Base-by-base conservation (phyloP, 768 basidiomycete species). In the Lyophyllum atratum region DNA sequence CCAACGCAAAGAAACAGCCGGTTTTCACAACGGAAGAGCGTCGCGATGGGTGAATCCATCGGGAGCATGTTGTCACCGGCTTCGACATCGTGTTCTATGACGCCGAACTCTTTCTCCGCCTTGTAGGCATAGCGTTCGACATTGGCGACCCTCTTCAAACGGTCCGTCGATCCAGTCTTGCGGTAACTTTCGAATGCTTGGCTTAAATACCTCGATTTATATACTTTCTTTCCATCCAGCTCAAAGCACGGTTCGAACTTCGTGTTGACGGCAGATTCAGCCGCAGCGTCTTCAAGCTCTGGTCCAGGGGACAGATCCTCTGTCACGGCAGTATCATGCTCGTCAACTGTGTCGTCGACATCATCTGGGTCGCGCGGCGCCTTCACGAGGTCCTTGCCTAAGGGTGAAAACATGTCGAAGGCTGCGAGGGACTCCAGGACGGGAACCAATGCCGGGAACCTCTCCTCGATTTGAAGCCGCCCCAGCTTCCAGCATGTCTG, bases 401-500 rank as follows among this genome's bases (percentile, higher is more conserved):
- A 60, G 17, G 62, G 62, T 9, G 28, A 17, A 33, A 64, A 53
- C 29, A 64, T 48, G 37, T 64, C 53, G 44, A 1, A 73, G 14
- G 34, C 39, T 10, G 12, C 28, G 15, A 37, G 26, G 15, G 14
- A 15, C 15, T 2, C 33, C 1, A 52, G 49, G 15, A 57, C 9
- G 12, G n/a, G 29, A 22, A 22, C 55, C 19, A 49, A 29, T 22
- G 26, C 56, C 2, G 17, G 33, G 40, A 49, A 64, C 17, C 65
- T 61, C 3, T 58, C 15, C 39, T 68, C 62, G 22, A 64, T 52
- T 0, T 60, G 8, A 1, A 47, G 29, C 10, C 65, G 63, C 7
- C 73, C 72, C 6, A 28, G 19, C 14, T 60, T 65, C 74, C 74
- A 74, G 21, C 60, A 65, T 3, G 70, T 72, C 19, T 64, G 57